phyloP scores from a whole-genome alignment of 2,329 filamentous ascomycete genomes.

The Talaromyces funiculosus region DNA sequence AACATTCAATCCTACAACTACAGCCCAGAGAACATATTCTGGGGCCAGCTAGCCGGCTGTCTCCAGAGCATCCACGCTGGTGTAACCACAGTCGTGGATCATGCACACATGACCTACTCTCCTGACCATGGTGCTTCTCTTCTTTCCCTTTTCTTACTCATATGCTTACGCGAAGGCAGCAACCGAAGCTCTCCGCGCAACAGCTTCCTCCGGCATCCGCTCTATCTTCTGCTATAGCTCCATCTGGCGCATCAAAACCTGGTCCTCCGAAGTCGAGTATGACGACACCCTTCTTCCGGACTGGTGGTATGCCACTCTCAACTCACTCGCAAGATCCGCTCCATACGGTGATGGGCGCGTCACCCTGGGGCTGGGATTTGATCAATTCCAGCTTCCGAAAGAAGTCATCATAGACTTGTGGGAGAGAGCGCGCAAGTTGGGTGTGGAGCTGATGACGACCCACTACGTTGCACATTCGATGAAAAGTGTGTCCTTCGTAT shows the following conservation, averaged over 20 bases:
- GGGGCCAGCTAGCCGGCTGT: constrained; percentile 10
- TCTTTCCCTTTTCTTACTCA: no score
- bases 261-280: not conserved
- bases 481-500: not conserved
- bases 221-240: constrained; percentile 8
- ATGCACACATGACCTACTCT: constrained; percentile 6
- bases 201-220: constrained; percentile 1
- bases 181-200: not conserved
- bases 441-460: constrained; percentile 3
- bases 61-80: constrained; percentile 2
- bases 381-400: not conserved
- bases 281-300: not conserved
- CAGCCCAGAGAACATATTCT: not conserved
- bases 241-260: not conserved
- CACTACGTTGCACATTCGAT: not conserved
- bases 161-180: not conserved
- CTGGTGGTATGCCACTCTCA: not conserved
- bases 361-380: not conserved
- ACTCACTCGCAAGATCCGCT: not conserved
- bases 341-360: constrained; percentile 2
- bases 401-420: not conserved
- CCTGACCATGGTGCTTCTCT: not conserved
- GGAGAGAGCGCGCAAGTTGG: not conserved
- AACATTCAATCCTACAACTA: constrained; percentile 8
- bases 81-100: constrained; percentile 7